Evolutionary conservation across 2,329 filamentous ascomycete species (phyloP).

Genomic region (Phialophora verrucosa): DNA sequence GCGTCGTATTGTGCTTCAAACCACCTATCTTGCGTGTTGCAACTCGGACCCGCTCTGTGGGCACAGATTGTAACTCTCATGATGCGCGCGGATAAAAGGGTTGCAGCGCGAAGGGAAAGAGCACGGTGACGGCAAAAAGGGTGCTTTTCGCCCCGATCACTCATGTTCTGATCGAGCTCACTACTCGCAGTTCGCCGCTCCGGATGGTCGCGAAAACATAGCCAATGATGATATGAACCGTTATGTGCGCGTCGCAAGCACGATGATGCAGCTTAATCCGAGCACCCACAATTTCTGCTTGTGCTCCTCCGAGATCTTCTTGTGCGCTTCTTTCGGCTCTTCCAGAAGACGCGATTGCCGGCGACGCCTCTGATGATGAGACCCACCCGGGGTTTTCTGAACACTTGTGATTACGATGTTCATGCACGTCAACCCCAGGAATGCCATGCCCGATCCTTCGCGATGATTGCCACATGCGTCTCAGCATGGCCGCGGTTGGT

Average conservation of each 20-base stretch:
- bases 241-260: not conserved
- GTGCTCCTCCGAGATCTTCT: constrained; percentile 2
- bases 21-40: not conserved
- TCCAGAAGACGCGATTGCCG: constrained; percentile 12
- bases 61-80: constrained; percentile 8
- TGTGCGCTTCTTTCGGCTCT: constrained; percentile 14
- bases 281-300: not conserved
- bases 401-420: not conserved
- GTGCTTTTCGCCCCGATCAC: not conserved
- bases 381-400: not conserved
- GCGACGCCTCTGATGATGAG: constrained; percentile 8
- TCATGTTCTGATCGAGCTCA: not conserved
- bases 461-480: constrained; percentile 7
- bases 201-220: not conserved
- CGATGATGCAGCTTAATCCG: not conserved
- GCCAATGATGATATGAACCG: not conserved
- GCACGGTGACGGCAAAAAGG: constrained; percentile 6
- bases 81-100: constrained; percentile 9
- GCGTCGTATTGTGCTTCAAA: not conserved
- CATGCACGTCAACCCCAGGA: constrained; percentile 12
- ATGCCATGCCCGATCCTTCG: constrained; percentile 8
- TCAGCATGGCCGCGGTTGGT: constrained; percentile 1
- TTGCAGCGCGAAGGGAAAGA: not conserved
- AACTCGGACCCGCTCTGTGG: not conserved
- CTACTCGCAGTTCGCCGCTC: not conserved